Evolutionary conservation across 768 basidiomycete species (phyloP), one percentile per base, ranked within the genome.

Genomic region (Suillus decipiens): DNA sequence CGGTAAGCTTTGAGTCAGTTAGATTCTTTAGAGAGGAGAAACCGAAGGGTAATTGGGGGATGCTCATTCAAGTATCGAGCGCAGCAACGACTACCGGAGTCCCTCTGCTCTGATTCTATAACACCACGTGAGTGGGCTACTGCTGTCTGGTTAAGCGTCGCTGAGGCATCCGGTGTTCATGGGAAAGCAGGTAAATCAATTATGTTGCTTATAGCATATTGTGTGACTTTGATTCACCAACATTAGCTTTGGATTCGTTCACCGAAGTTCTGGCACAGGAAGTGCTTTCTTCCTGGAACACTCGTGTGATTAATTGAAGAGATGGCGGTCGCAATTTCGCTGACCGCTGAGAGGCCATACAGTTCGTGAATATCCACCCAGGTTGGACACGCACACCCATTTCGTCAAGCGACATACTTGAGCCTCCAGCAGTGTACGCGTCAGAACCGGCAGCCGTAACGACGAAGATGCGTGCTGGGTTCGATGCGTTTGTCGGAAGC

Each of bases 1-100:
- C 77, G 58, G 72, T 83, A 53, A 75, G 70, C 39, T 76, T 66
- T 60, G 70, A 77, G 72, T 80, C 78, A 28, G 57, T 68, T 47
- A 51, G 48, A 39, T 59, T 67, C 50, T 71, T 71, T 51, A 62
- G 72, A 17, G 72, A 72, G 14, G 71, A 57, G 24, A 72, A 71
- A 34, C 55, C 24, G 12, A 48, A 48, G 47, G 47, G 47, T 8
- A 2, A 14, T 48, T 5, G 19, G 42, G 42, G 42, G 42, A 43
- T 43, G 42, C 42, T 43, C 42, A 9, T 43, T 43, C 42, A 43
- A 43, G 42, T 43, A 43, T 43, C 42, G 19, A 43, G 42, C 42
- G 19, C 0, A 19, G 42, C 42, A 43, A 19, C 42, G 42, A 43
- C 8, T 5, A 8, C 3, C 0, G 42, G 42, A 9, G 42, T n/a